Evolutionary conservation across 257 asterid species (phyloP).

Genomic region (Anisodus tanguticus): DNA sequence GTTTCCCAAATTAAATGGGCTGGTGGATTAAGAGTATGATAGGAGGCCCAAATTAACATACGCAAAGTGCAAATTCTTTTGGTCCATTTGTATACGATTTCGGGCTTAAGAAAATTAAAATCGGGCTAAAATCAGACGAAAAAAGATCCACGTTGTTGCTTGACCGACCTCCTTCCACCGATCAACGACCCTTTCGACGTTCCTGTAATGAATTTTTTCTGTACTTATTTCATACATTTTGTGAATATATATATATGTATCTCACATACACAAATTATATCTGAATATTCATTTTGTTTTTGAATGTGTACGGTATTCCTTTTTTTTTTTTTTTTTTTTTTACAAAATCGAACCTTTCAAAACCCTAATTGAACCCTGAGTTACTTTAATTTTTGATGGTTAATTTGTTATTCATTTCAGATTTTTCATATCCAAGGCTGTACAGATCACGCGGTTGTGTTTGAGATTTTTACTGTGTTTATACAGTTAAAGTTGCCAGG

Average conservation of each 20-base stretch:
- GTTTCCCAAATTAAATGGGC: neutral
- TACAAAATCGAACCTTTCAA: constrained; percentile 36
- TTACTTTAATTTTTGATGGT: constrained; percentile 39
- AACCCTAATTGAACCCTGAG: constrained; percentile 79
- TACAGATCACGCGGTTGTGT: constrained; percentile 57
- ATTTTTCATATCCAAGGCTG: constrained; percentile 46
- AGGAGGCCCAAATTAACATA: neutral
- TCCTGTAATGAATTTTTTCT: constrained; percentile 37
- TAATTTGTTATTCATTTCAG: constrained; percentile 49
- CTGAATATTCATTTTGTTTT: constrained; percentile 32
- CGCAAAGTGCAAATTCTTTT: too few species aligned
- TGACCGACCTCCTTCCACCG: constrained; percentile 57
- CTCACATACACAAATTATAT: constrained; percentile 28
- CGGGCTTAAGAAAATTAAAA: constrained; percentile 1
- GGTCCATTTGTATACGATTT: neutral
- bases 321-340: neutral
- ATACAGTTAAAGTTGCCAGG: constrained; percentile 42
- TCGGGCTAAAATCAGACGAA: constrained; percentile 16
- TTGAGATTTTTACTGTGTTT: constrained; percentile 42
- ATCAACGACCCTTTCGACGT: constrained; percentile 45
- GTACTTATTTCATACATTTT: constrained; percentile 16
- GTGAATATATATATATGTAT: neutral
- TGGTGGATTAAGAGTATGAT: neutral
- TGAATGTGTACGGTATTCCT: constrained; percentile 28
- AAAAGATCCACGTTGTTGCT: constrained; percentile 47